Percentiles rank a stretch among this genome's conserved stretches.
Conservation (phyloP, 2,329 filamentous ascomycete genomes). For the Verticillium longisporum region DNA sequence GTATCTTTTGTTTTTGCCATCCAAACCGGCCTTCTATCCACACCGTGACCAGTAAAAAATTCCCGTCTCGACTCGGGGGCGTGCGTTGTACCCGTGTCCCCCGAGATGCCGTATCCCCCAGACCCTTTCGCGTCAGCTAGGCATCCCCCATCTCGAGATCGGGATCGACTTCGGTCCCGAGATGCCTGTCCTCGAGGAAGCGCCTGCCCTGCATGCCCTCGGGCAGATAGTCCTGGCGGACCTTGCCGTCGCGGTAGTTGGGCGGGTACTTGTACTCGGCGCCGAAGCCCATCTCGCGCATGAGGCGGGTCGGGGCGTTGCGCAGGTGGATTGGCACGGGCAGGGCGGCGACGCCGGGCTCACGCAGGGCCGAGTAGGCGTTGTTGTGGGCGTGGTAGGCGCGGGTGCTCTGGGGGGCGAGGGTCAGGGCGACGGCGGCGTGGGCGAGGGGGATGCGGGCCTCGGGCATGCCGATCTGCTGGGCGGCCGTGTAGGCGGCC, state of each 20-base stretch:
- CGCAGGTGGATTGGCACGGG: conserved; percentile 82
- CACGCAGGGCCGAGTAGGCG: conserved; percentile 69
- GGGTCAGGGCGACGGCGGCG: conserved; percentile 70
- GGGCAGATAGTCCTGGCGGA: conserved; percentile 87
- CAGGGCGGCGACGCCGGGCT: conserved; percentile 75
- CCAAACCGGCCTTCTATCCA: not conserved
- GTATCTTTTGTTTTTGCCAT: not conserved
- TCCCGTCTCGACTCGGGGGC: too few species aligned
- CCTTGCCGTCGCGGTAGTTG: conserved; percentile 74
- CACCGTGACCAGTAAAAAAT: too few species aligned
- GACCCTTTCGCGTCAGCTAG: not conserved
- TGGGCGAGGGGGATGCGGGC: conserved; percentile 89
- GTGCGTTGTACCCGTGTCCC: too few species aligned
- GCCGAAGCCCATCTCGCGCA: conserved; percentile 90
- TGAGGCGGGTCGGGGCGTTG: conserved; percentile 85
- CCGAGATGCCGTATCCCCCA: not conserved
- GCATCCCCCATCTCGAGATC: conserved; percentile 43
- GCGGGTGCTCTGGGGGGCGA: conserved; percentile 80
- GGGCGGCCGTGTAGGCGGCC: conserved; percentile 76
- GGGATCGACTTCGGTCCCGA: conserved; percentile 73
- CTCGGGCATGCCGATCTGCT: conserved; percentile 94
- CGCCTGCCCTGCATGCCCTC: conserved; percentile 60
- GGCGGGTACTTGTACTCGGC: conserved; percentile 96
- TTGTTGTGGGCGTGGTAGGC: conserved; percentile 78
- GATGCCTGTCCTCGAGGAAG: conserved; percentile 74